Conservation (phyloP, 345 rosid genomes). For the Xanthoceras sorbifolium region DNA sequence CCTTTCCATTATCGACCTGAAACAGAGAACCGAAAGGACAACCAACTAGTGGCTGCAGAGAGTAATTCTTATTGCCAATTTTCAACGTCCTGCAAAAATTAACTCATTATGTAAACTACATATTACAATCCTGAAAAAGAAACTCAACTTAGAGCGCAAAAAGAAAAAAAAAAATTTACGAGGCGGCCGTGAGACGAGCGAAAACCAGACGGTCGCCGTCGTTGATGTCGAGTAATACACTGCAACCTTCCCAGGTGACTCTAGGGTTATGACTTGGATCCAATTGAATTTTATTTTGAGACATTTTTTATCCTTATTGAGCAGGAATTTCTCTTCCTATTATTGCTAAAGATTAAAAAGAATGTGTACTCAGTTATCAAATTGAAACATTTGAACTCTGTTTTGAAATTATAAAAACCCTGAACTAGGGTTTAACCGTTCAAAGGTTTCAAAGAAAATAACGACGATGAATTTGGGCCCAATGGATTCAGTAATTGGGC, state of each 20-base stretch:
- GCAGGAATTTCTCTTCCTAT: neutral
- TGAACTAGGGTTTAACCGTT: conserved; percentile 15
- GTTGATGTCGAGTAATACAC: conserved; percentile 89
- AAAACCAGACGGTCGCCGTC: conserved; percentile 97
- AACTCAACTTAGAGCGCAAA: neutral
- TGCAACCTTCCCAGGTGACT: conserved; percentile 87
- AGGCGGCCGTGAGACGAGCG: conserved; percentile 77
- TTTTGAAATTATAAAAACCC: neutral
- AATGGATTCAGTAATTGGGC: neutral
- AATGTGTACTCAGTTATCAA: neutral
- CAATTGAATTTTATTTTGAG: conserved; percentile 12
- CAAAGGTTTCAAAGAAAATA: neutral
- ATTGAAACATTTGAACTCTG: neutral
- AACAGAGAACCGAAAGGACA: conserved; percentile 85
- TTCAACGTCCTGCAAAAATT: conserved; percentile 53
- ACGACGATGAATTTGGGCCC: neutral
- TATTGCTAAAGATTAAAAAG: neutral
- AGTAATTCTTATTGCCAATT: conserved; percentile 67
- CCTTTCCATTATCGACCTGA: conserved; percentile 67
- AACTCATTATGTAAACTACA: neutral
- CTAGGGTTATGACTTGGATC: conserved; percentile 39
- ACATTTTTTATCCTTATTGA: conserved; percentile 19
- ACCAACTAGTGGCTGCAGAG: conserved; percentile 73
- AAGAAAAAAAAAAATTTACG: conserved; percentile 46
- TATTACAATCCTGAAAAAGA: neutral